Base-by-base conservation (phyloP, 257 asterid genomes). In the Rauvolfia tetraphylla region DNA sequence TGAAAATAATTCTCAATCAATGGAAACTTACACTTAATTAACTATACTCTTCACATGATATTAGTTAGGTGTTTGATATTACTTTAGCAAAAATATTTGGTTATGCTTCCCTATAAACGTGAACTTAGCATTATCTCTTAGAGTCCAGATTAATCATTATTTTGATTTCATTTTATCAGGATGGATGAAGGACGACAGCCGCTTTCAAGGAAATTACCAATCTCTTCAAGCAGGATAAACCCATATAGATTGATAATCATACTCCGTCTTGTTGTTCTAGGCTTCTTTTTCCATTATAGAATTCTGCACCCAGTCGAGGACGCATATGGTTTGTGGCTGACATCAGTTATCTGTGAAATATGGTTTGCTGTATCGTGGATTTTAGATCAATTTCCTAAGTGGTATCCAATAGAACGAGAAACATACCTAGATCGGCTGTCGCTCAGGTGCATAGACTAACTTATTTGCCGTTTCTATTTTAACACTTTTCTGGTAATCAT, bases 141-240 rank as follows among this genome's bases (percentile, higher is more conserved):
- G 42, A 3, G 9, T 5, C n/a, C 27, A 38, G 42, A 58, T 67
- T 48, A 17, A 42, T 71, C 31, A 31, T 48, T 38, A 29, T 36
- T 73, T 44, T 75, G 66, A 76, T 77, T 41, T 80, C 78, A 13
- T 72, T 76, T 27, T 80, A 76, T 67, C 83, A 94, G 98, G 90
- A 90, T 88, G 97, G 98, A 94, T 81, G 98, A 92, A 87, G 97
- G 93, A 77, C 90, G 98, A 67, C 98, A 94, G 76, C 97, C 97
- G 12, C 88, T 94, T 31, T 92, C 98, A 17, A 92, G 98, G 79
- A 94, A 90, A 86, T 62, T 92, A 63, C 93, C 97, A 10, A 87
- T 94, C 62, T 51, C 95, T 39, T 89, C 98, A 27, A 92, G 98
- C 97, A 92, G 81, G 85, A 87, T 94, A 82, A 90, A 81, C 77